Evolutionary conservation across 495 filamentous ascomycete species (phyloP).

Genomic region (Podospora pseudopauciseta): DNA sequence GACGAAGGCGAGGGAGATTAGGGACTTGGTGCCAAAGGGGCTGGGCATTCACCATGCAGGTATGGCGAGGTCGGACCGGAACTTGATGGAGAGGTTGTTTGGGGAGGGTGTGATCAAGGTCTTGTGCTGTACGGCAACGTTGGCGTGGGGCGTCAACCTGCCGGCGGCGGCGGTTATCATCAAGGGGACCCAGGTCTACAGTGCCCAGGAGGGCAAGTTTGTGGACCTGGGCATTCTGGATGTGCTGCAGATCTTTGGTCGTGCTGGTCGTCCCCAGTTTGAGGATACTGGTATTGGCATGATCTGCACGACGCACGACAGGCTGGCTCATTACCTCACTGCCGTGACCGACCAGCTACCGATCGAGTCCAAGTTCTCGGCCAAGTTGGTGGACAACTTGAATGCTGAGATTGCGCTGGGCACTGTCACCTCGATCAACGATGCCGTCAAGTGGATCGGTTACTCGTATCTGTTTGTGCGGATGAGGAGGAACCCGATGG

Average conservation of each 20-base stretch:
- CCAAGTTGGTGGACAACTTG: constrained; percentile 88
- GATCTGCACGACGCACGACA: constrained; percentile 93
- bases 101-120: constrained; percentile 86
- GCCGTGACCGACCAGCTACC: constrained; percentile 94
- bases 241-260: constrained; percentile 97
- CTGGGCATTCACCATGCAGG: constrained; percentile 95
- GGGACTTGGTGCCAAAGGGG: constrained; percentile 84
- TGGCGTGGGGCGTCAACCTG: constrained; percentile 99
- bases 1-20: constrained; percentile 76
- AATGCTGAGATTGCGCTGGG: constrained; percentile 94
- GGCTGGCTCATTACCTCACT: constrained; percentile 83
- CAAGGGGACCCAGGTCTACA: constrained; percentile 96
- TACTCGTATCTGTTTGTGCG: constrained; percentile 97
- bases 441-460: constrained; percentile 94
- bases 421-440: constrained; percentile 90
- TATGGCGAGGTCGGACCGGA: constrained; percentile 88
- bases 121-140: constrained; percentile 94
- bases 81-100: constrained; percentile 88
- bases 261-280: constrained; percentile 95
- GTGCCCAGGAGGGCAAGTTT: constrained; percentile 91
- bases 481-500: constrained; percentile 86
- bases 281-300: constrained; percentile 94
- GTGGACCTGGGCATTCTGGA: constrained; percentile 95
- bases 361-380: constrained; percentile 90
- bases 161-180: constrained; percentile 96